Conservation (phyloP, 2,329 filamentous ascomycete species). For the Hortaea sp. region DNA sequence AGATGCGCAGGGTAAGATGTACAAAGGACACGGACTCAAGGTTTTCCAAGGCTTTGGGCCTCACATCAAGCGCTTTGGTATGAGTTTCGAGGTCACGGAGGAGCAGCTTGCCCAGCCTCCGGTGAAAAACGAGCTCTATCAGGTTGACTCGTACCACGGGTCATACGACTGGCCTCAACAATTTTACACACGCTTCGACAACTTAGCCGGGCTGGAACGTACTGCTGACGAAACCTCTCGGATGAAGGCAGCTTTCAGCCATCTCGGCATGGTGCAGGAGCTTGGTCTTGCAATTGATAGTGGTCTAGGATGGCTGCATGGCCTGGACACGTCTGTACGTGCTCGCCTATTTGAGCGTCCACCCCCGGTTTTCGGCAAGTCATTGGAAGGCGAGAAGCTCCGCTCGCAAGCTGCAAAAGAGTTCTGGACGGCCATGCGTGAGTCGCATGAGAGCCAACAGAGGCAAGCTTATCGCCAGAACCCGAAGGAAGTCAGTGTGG, state of each 20-base stretch:
- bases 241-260: conserved; percentile 52
- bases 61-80: conserved; percentile 53
- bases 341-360: conserved; percentile 37
- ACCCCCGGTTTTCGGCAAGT: conserved; percentile 37
- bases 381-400: conserved; percentile 8
- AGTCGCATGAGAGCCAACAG: conserved; percentile 11
- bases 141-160: conserved; percentile 52
- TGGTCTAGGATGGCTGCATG: conserved; percentile 56
- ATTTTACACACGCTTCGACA: conserved; percentile 49
- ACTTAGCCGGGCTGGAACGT: conserved; percentile 50
- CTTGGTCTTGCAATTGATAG: conserved; percentile 59
- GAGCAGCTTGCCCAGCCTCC: conserved; percentile 40
- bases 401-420: conserved; percentile 11
- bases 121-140: conserved; percentile 46
- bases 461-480: neutral
- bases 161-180: conserved; percentile 54
- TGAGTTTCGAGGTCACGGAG: conserved; percentile 60
- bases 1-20: conserved; percentile 31
- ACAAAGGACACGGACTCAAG: conserved; percentile 50
- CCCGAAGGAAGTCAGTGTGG: conserved; percentile 15
- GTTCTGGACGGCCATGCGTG: conserved; percentile 18
- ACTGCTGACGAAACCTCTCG: conserved; percentile 53
- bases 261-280: conserved; percentile 46
- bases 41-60: conserved; percentile 52
- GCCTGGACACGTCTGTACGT: conserved; percentile 47